Evolutionary conservation across 306 rosid species (phyloP).

Genomic region (Pyrus pyrifolia): DNA sequence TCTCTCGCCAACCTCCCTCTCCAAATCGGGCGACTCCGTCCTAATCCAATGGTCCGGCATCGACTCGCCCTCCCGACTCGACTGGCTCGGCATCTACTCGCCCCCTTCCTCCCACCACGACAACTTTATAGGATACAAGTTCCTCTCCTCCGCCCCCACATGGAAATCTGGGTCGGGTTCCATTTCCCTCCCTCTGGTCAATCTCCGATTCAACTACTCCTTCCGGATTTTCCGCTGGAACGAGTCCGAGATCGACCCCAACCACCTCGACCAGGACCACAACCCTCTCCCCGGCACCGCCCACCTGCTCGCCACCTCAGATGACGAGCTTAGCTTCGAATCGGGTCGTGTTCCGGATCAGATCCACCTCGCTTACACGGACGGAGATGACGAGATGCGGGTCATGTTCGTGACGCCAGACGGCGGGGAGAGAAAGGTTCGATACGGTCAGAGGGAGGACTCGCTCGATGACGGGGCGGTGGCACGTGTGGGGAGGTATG

Average conservation of each 20-base stretch:
- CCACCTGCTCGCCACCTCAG: slow-evolving; percentile 43
- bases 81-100: slow-evolving; percentile 79
- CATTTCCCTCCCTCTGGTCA: slow-evolving; percentile 44
- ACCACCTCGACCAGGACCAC: slow-evolving; percentile 57
- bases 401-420: slow-evolving; percentile 68
- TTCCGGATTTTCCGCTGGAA: slow-evolving; percentile 86
- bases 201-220: slow-evolving; percentile 76
- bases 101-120: slow-evolving; percentile 54
- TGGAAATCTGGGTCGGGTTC: slow-evolving; percentile 72
- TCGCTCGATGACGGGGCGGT: slow-evolving; percentile 27
- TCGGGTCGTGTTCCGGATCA: slow-evolving; percentile 57
- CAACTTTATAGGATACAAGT: slow-evolving; percentile 66
- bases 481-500: slow-evolving; percentile 61
- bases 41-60: slow-evolving; percentile 59
- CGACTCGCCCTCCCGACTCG: slow-evolving; percentile 57
- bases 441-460: slow-evolving; percentile 41
- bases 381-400: slow-evolving; percentile 53
- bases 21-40: slow-evolving; percentile 54
- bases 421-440: slow-evolving; percentile 31
- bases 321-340: slow-evolving; percentile 32
- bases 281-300: slow-evolving; percentile 62
- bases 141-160: slow-evolving; percentile 48
- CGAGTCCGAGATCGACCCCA: slow-evolving; percentile 48
- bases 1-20: slow-evolving; percentile 33
- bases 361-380: slow-evolving; percentile 69